Conservation (phyloP, 2,329 filamentous ascomycete species). For the Cercospora nicotianae region DNA sequence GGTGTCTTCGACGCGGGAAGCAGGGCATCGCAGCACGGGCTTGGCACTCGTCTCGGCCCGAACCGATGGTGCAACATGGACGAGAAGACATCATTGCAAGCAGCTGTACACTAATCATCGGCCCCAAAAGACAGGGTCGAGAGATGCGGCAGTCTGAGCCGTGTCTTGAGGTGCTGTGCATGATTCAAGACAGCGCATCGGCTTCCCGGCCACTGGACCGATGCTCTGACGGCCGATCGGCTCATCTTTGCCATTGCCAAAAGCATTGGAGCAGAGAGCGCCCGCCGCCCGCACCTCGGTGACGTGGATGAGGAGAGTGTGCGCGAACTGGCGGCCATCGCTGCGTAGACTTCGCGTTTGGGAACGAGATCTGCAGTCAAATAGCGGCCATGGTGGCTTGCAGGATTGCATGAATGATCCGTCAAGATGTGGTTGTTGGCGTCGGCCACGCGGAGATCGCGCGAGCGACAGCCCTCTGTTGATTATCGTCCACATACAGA, state of each 20-base stretch:
- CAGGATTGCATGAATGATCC: constrained; percentile 5
- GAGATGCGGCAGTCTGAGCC: background rate
- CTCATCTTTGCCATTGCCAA: background rate
- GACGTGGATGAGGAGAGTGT: background rate
- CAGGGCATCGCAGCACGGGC: background rate
- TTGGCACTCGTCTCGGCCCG: background rate
- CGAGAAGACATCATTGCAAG: background rate
- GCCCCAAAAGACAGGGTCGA: background rate
- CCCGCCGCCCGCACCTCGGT: background rate
- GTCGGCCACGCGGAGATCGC: background rate
- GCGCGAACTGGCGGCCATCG: background rate
- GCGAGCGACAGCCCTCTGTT: background rate
- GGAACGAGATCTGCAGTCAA: background rate
- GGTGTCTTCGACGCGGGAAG: background rate
- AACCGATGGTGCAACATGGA: background rate
- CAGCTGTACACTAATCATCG: background rate
- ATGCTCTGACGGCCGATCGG: background rate
- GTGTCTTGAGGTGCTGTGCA: background rate
- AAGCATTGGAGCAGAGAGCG: background rate
- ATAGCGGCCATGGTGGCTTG: background rate
- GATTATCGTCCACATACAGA: background rate
- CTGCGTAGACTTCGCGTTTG: background rate
- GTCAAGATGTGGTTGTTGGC: background rate
- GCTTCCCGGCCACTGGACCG: background rate
- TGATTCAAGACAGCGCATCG: background rate